Evolutionary conservation across 1,284 basidiomycete species (phyloP), one percentile per base, ranked within the genome.

Genomic region (Kalmanozyma brasiliensis): DNA sequence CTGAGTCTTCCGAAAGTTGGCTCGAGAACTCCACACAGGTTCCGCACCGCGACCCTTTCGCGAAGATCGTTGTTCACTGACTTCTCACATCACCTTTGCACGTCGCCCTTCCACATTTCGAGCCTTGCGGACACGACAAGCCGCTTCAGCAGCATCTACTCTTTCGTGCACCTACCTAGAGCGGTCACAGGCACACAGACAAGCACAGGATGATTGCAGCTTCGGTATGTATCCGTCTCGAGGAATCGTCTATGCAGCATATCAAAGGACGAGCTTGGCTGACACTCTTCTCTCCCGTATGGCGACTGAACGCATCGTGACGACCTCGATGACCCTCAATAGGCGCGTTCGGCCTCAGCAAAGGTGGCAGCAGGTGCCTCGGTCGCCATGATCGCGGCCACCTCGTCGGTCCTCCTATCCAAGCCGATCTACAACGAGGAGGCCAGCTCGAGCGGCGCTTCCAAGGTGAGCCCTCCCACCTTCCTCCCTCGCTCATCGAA

Each of bases 391-490:
- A 23, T 62, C 9, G 59, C 51, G 17, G 59, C 48, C 8, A 38
- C 58, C n/a, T 68, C 65, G n/a, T 53, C 55, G 19, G 41, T 44
- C 0, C 23, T 62, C 30, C 22, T 58, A 9, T 41, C 55, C 43
- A 62, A 52, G 43, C 55, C 65, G n/a, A 34, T 65, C 17, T 44
- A 65, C 57, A 52, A 52, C 37, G 67, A 70, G 24, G 67, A 62
- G 26, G 60, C 49, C 8, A 36, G 41, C 45, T 51, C 57, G 10
- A 52, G 45, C 34, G 45, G 42, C 11, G 45, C 51, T 36, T 48
- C 58, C 43, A 68, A 68, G 55, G 61, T 64, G 23, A 24, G 61
- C 26, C 38, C 42, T n/a, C 8, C 14, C 43, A 4, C 26, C 26
- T 29, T 11, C 26, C 26, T 11, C 26, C 11, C 26, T 7, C 26